Evolutionary conservation across 2,329 filamentous ascomycete species (phyloP).

Genomic region (Aspergillus piperis): DNA sequence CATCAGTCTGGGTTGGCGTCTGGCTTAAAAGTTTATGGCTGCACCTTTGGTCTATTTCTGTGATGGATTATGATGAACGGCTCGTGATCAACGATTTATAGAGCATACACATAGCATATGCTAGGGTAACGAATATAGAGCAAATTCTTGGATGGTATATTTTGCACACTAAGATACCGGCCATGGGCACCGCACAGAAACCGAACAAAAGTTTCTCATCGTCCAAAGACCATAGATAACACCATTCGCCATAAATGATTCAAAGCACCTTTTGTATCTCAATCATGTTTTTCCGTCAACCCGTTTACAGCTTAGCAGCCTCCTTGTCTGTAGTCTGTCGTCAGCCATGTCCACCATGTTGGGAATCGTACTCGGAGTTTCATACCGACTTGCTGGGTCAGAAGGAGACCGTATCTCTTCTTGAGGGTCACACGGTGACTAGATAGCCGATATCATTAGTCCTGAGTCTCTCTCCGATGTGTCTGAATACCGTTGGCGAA

Average conservation of each 20-base stretch:
- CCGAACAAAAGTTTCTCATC: constrained; percentile 25
- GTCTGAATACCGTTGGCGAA: neutral
- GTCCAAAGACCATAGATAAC: constrained; percentile 36
- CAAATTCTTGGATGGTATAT: constrained; percentile 7
- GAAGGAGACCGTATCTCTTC: constrained; percentile 84
- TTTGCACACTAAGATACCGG: neutral
- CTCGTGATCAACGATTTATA: constrained; percentile 13
- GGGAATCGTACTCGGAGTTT: neutral
- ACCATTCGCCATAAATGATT: constrained; percentile 42
- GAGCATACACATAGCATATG: constrained; percentile 14
- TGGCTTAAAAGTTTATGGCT: constrained; percentile 26
- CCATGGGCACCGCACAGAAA: constrained; percentile 15
- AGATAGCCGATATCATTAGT: constrained; percentile 8
- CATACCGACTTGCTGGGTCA: constrained; percentile 71
- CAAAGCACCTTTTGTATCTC: constrained; percentile 29
- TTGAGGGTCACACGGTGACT: constrained; percentile 93
- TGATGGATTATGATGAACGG: constrained; percentile 17
- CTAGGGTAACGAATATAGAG: constrained; percentile 16
- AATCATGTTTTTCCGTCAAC: constrained; percentile 18
- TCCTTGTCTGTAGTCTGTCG: constrained; percentile 28
- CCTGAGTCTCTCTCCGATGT: neutral
- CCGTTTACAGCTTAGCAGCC: constrained; percentile 31
- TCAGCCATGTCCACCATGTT: constrained; percentile 8
- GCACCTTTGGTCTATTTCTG: constrained; percentile 6
- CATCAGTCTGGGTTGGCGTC: constrained; percentile 21